phyloP scores from a whole-genome alignment of 257 asterid species.

The Echium plantagineum region DNA sequence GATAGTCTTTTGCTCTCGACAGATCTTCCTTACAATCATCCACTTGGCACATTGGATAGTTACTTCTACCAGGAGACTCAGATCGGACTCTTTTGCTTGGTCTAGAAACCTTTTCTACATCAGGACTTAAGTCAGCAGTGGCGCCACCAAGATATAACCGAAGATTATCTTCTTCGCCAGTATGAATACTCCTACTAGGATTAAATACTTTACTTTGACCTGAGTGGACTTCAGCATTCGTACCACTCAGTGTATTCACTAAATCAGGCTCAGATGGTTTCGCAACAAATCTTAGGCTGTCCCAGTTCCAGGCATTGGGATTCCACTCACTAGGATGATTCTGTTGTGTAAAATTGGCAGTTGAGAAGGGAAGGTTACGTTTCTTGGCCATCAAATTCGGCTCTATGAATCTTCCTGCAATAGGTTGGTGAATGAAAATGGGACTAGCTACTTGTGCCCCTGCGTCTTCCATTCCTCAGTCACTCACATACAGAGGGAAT shows the following conservation, averaged over 20 bases:
- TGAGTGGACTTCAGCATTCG: slow-evolving; percentile 4
- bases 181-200: slow-evolving; percentile 8
- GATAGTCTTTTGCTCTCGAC: slow-evolving; percentile 70
- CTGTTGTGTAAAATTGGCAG: slow-evolving; percentile 22
- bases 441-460: slow-evolving; percentile 52
- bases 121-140: slow-evolving; percentile 18
- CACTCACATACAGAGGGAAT: not conserved
- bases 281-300: slow-evolving; percentile 55
- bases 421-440: slow-evolving; percentile 35
- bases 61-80: slow-evolving; percentile 56
- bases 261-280: slow-evolving; percentile 35
- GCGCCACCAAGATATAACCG: slow-evolving; percentile 41
- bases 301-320: slow-evolving; percentile 72
- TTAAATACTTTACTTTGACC: slow-evolving; percentile 17
- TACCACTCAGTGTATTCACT: slow-evolving; percentile 1
- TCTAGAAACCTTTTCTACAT: slow-evolving; percentile 38
- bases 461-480: slow-evolving; percentile 45
- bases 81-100: slow-evolving; percentile 65
- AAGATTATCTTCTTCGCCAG: slow-evolving; percentile 24
- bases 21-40: slow-evolving; percentile 72
- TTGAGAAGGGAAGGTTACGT: slow-evolving; percentile 40
- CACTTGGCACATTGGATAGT: slow-evolving; percentile 69
- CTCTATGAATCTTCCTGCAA: slow-evolving; percentile 28
- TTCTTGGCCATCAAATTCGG: slow-evolving; percentile 37
- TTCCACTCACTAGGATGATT: slow-evolving; percentile 42